These are phyloP conservation scores for Dactylonectria estremocensis DNA, from an alignment of 2,329 filamentous ascomycete genomes.

Conservation along the genomic window DNA sequence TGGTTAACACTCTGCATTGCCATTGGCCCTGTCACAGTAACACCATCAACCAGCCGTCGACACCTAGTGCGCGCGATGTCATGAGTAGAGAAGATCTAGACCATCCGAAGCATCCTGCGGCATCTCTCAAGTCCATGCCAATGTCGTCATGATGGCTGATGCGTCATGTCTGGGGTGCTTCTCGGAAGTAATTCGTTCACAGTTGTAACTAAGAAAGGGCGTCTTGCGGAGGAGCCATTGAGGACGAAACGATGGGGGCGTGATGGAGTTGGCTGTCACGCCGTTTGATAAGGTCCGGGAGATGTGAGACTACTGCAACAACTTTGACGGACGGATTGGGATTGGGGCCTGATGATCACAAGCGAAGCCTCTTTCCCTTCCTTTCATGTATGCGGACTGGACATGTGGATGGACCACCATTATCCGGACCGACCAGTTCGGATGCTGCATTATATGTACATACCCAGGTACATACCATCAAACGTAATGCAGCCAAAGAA, in stretches of 20 bases:
- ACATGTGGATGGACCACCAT: background rate
- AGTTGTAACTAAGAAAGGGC: background rate
- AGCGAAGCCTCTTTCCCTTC: slow-evolving; percentile 28
- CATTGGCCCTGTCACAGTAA: slow-evolving; percentile 39
- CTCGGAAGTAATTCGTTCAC: background rate
- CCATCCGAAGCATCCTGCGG: background rate
- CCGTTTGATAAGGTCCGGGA: slow-evolving; percentile 30
- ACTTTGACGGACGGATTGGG: slow-evolving; percentile 27
- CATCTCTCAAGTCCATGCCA: slow-evolving; percentile 6
- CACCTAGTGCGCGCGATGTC: background rate
- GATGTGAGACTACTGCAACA: slow-evolving; percentile 27
- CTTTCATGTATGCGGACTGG: slow-evolving; percentile 26
- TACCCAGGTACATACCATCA: background rate
- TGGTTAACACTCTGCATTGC: slow-evolving; percentile 10
- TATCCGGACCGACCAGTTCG: background rate
- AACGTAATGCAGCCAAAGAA: slow-evolving; percentile 26
- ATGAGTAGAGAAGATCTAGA: background rate
- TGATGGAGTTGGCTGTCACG: background rate
- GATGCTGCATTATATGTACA: background rate
- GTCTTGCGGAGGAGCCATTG: background rate
- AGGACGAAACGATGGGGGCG: background rate
- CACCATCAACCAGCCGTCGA: slow-evolving; percentile 16
- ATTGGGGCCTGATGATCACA: slow-evolving; percentile 34
- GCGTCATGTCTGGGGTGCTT: background rate
- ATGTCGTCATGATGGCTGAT: slow-evolving; percentile 6